A percentile compares a stretch with the other conserved stretches of the same genome.
phyloP scores from a whole-genome alignment of 2,329 filamentous ascomycete species.

The Diaporthe aspalathi region DNA sequence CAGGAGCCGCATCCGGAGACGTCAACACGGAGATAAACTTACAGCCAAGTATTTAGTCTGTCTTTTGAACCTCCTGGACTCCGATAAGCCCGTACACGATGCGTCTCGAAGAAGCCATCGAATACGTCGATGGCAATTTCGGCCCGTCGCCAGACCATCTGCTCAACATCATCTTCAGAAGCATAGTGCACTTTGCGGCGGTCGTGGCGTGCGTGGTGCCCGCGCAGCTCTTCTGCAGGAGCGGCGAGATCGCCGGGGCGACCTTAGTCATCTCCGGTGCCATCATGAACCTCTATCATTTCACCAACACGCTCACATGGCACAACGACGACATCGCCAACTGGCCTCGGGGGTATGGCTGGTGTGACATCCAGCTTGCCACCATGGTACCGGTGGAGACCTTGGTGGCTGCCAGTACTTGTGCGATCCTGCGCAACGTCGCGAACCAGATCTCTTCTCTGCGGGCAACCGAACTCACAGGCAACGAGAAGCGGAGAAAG shows the following conservation, averaged over 20 bases:
- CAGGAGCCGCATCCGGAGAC: background rate
- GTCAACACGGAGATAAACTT: too few species aligned
- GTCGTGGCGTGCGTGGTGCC: slow-evolving; percentile 63
- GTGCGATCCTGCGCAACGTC: slow-evolving; percentile 66
- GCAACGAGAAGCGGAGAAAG: slow-evolving; percentile 55
- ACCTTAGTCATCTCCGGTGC: slow-evolving; percentile 60
- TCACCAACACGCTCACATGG: slow-evolving; percentile 66
- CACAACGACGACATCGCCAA: slow-evolving; percentile 58
- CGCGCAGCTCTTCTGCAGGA: slow-evolving; percentile 60
- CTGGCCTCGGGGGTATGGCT: slow-evolving; percentile 65
- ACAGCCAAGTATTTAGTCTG: background rate
- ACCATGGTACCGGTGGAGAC: slow-evolving; percentile 51
- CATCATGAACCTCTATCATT: slow-evolving; percentile 59
- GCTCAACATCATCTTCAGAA: slow-evolving; percentile 62
- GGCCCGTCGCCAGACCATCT: slow-evolving; percentile 44
- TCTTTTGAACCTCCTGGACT: background rate
- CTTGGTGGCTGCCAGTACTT: slow-evolving; percentile 62
- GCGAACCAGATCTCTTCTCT: slow-evolving; percentile 61
- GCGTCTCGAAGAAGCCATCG: slow-evolving; percentile 32
- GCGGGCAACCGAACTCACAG: slow-evolving; percentile 54
- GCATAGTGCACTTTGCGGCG: slow-evolving; percentile 58
- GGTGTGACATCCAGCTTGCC: slow-evolving; percentile 64
- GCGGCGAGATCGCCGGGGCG: slow-evolving; percentile 65
- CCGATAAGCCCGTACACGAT: slow-evolving; percentile 45
- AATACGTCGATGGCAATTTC: slow-evolving; percentile 25